phyloP scores from a whole-genome alignment of 192 early-diverging fungal species.

The Gamsiella multidivaricata region DNA sequence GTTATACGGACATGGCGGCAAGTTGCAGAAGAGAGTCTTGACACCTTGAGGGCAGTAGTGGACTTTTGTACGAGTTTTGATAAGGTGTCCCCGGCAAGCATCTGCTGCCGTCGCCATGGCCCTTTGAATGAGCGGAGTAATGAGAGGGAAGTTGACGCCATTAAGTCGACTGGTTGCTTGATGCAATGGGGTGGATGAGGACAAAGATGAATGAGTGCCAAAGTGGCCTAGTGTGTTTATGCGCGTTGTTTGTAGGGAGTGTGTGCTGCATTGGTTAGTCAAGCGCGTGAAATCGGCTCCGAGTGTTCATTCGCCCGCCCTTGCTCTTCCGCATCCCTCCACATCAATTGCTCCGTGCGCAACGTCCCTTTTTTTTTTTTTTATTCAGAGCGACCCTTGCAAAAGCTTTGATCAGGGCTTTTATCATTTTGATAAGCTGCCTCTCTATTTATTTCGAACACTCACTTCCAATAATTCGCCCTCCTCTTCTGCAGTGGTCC shows the following conservation, averaged over 20 bases:
- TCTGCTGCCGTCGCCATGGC: neutral
- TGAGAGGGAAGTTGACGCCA: conserved; percentile 4
- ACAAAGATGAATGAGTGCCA: too few species aligned
- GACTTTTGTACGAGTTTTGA: neutral
- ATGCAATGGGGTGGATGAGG: too few species aligned
- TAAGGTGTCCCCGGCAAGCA: neutral
- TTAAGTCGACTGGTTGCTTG: neutral
- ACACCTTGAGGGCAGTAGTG: neutral
- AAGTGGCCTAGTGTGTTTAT: too few species aligned
- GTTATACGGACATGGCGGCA: too few species aligned
- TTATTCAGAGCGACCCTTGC: too few species aligned
- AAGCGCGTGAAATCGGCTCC: too few species aligned
- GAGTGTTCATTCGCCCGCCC: too few species aligned
- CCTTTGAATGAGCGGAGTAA: conserved; percentile 9
- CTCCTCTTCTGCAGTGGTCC: conserved; percentile 1
- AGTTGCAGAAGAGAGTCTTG: neutral
- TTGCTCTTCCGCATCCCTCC: conserved; percentile 15
- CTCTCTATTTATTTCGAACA: conserved; percentile 32
- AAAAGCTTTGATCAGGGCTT: too few species aligned
- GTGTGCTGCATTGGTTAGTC: too few species aligned
- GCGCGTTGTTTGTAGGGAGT: too few species aligned
- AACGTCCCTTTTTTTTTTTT: too few species aligned
- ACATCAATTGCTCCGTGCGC: conserved; percentile 16
- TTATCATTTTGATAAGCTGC: neutral
- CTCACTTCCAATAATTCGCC: neutral